Evolutionary conservation across 2,329 filamentous ascomycete genomes (phyloP), one percentile per base, ranked within the genome.

Genomic region (Salinomyces thailandicus): DNA sequence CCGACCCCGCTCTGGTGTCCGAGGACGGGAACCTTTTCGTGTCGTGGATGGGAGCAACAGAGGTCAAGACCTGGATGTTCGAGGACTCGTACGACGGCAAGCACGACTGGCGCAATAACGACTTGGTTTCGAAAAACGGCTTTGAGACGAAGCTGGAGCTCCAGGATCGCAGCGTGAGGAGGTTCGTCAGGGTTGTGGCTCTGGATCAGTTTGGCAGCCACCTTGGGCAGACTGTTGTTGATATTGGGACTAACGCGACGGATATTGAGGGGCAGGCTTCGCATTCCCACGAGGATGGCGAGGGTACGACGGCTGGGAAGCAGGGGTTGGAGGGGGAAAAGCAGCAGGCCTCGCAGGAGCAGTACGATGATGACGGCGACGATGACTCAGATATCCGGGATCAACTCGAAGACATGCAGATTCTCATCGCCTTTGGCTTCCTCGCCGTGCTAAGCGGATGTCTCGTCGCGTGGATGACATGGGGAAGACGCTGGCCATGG

Each of bases 1-100:
- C 42, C 11, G 34, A 53, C 52, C 5, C 54, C 55, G 15, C 48
- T 1, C 30, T 53, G 1, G 45, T 45, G 1, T n/a, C 47, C 4
- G 9, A 56, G 44, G 1, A 52, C 34, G 26, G 51, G 54, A 5
- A 26, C 2, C 40, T 64, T 3, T 74, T 70, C 49, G 66, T 73
- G 2, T 71, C 65, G 5, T 67, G 64, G 64, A 63, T 65, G 31
- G 64, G 64, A 2, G 62, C 62, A 0, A 67, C 64, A 0, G 60
- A 66, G 34, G 52, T 66, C 13, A 42, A 44, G 5, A 45, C 38
- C 1, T 67, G 71, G 72, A 48, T 59, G 5, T 66, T 73, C 41
- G 66, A 63, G 45, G 60, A 46, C 19, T 41, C 38, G 3, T 33
- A 14, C 12, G n/a, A 11, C 7, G 8, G 13, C 8, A 29, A 13